These are phyloP conservation scores for Spiraea crenata DNA, from an alignment of 331 rosid species.

Conservation along the genomic window DNA sequence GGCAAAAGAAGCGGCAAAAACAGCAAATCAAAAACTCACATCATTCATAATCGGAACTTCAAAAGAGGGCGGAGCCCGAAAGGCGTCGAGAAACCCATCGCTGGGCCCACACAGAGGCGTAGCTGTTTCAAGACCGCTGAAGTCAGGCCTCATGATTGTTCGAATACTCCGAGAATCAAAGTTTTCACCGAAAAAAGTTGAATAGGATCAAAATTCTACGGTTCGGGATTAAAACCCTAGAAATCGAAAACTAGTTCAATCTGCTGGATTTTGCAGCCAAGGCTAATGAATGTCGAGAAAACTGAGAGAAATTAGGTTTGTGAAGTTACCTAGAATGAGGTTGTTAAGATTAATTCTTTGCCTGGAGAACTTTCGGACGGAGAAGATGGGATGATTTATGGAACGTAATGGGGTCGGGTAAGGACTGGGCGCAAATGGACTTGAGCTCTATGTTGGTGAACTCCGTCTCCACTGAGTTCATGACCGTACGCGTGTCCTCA, in stretches of 20 bases:
- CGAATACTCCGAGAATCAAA: no score
- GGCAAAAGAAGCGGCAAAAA: neutral
- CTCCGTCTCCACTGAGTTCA: conserved; percentile 60
- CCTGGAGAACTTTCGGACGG: conserved; percentile 91
- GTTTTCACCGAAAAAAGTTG: neutral
- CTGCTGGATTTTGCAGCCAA: neutral
- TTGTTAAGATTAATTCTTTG: conserved; percentile 9
- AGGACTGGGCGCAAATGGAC: no score
- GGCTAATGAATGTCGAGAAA: neutral
- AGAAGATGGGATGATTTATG: conserved; percentile 57
- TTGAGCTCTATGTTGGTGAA: conserved; percentile 69
- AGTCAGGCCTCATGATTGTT: no score
- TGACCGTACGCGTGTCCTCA: conserved; percentile 40
- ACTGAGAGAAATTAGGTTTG: neutral
- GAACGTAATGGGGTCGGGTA: conserved; percentile 55
- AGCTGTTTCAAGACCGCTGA: conserved; percentile 63
- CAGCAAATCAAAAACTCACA: conserved; percentile 45
- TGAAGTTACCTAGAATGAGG: conserved; percentile 15
- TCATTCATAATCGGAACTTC: conserved; percentile 60
- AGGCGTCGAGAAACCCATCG: conserved; percentile 47
- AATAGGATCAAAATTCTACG: neutral
- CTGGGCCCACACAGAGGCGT: conserved; percentile 38
- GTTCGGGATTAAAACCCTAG: conserved; percentile 14
- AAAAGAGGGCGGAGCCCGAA: conserved; percentile 59
- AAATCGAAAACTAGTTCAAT: conserved; percentile 3